These are phyloP conservation scores for Solanum chacoense DNA, from an alignment of 305 asterid species.

Conservation along the genomic window DNA sequence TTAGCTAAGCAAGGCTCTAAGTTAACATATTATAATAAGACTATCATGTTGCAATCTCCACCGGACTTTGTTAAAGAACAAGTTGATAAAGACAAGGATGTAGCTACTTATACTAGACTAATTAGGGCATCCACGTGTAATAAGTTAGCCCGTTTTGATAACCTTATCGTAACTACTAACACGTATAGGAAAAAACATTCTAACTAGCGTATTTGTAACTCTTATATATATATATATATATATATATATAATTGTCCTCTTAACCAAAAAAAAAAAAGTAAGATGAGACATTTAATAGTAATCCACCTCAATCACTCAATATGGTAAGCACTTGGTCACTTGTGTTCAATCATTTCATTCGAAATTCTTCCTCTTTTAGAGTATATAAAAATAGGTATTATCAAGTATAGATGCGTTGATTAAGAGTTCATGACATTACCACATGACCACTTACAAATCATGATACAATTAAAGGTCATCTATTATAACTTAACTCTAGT, in stretches of 20 bases:
- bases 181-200: too few species aligned
- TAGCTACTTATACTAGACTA: neutral
- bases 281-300: neutral
- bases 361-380: neutral
- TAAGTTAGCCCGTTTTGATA: neutral
- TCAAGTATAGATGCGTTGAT: neutral
- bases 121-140: neutral
- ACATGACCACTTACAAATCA: neutral
- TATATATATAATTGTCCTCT: too few species aligned
- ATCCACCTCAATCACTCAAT: neutral
- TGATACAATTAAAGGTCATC: neutral
- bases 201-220: neutral
- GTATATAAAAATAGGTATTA: too few species aligned
- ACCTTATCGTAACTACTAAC: neutral
- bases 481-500: neutral
- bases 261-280: too few species aligned
- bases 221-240: too few species aligned
- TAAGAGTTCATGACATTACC: neutral
- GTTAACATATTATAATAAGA: neutral
- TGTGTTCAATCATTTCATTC: neutral
- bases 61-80: neutral
- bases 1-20: neutral
- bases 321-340: neutral
- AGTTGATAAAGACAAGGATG: neutral
- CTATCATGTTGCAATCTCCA: neutral